Evolutionary conservation across 257 asterid species (phyloP).

Genomic region (Plectranthus barbatus): DNA sequence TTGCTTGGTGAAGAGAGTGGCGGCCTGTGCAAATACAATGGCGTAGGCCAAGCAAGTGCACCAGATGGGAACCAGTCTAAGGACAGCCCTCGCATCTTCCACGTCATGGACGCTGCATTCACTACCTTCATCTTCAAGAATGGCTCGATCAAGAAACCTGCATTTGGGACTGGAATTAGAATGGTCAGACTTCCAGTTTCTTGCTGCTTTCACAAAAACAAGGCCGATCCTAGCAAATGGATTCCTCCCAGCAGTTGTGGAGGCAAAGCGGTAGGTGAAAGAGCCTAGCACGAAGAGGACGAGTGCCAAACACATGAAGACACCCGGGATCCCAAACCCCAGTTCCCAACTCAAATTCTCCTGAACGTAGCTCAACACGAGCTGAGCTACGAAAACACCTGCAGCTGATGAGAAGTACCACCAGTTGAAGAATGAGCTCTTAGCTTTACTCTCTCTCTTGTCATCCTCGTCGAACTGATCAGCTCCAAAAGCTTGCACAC

Average conservation of each 20-base stretch:
- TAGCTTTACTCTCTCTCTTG: slow-evolving; percentile 28
- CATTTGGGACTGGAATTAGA: no score
- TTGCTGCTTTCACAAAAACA: slow-evolving; percentile 24
- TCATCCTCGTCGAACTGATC: slow-evolving; percentile 47
- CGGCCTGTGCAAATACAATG: slow-evolving; percentile 28
- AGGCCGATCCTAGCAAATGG: slow-evolving; percentile 27
- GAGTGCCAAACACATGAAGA: slow-evolving; percentile 32
- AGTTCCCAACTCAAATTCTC: slow-evolving; percentile 56
- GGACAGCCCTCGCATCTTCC: slow-evolving; percentile 26
- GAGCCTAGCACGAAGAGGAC: slow-evolving; percentile 32
- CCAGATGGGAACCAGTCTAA: slow-evolving; percentile 44
- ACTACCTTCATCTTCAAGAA: not conserved
- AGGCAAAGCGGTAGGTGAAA: slow-evolving; percentile 31
- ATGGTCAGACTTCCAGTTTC: slow-evolving; percentile 21
- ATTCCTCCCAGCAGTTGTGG: not conserved
- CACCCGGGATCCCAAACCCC: slow-evolving; percentile 52
- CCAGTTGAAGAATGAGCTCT: slow-evolving; percentile 58
- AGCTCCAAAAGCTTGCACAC: slow-evolving; percentile 45
- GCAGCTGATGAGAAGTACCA: slow-evolving; percentile 26
- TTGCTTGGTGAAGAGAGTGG: slow-evolving; percentile 46
- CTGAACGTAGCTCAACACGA: slow-evolving; percentile 40
- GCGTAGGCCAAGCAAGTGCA: slow-evolving; percentile 30
- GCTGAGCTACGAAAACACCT: slow-evolving; percentile 20
- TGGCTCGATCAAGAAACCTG: slow-evolving; percentile 22
- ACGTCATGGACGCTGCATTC: slow-evolving; percentile 8